Conservation (phyloP, 2,329 filamentous ascomycete genomes). For the Fusarium continuum region DNA sequence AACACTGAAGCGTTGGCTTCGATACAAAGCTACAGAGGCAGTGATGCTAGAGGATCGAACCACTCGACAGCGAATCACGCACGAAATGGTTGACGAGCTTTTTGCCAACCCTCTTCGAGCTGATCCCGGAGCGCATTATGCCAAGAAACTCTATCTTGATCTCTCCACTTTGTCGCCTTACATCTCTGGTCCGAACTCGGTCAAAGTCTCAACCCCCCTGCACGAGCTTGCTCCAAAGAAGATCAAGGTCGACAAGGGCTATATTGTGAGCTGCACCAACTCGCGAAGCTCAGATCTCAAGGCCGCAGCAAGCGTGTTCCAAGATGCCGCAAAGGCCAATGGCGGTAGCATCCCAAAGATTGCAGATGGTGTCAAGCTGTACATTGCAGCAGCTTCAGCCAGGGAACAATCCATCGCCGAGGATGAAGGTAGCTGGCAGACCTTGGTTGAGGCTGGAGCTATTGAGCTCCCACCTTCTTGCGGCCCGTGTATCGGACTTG, state of each 20-base stretch:
- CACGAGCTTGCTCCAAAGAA: constrained; percentile 75
- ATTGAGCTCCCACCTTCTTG: constrained; percentile 76
- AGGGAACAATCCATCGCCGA: constrained; percentile 82
- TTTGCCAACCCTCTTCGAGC: constrained; percentile 72
- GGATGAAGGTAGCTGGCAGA: constrained; percentile 85
- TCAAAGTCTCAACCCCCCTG: constrained; percentile 85
- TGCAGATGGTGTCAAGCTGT: constrained; percentile 80
- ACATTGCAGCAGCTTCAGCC: constrained; percentile 86
- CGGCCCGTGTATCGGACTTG: constrained; percentile 86
- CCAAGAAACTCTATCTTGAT: constrained; percentile 84
- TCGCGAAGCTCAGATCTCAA: constrained; percentile 81
- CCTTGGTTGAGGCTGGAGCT: constrained; percentile 82
- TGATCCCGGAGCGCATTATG: constrained; percentile 81
- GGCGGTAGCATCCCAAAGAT: constrained; percentile 75
- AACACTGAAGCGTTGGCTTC: constrained; percentile 76
- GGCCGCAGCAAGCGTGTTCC: constrained; percentile 82
- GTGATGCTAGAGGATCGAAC: too few species aligned
- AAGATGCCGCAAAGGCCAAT: constrained; percentile 74
- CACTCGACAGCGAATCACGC: too few species aligned
- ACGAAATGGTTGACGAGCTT: constrained; percentile 77
- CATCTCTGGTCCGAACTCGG: constrained; percentile 87
- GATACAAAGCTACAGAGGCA: constrained; percentile 76
- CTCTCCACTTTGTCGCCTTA: constrained; percentile 85
- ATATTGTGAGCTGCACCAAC: constrained; percentile 92
- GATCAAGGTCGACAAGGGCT: constrained; percentile 84